A percentile compares a stretch with the other conserved stretches of the same genome.
Conservation (phyloP, 805 yeast species). For the Kockiozyma suomiensis region DNA sequence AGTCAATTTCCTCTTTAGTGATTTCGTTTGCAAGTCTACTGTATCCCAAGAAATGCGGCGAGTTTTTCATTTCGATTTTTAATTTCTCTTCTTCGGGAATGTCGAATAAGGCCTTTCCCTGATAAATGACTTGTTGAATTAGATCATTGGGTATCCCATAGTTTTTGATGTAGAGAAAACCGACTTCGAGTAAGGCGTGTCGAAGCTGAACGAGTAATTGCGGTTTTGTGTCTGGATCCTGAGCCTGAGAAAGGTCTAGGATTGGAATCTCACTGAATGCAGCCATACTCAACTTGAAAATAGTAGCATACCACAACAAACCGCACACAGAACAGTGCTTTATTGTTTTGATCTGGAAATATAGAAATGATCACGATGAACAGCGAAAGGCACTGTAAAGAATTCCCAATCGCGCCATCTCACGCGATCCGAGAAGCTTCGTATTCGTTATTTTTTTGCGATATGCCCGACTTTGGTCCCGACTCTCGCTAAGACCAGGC, state of each 20-base stretch:
- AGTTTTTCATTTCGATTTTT: slow-evolving; percentile 55
- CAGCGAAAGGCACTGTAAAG: no score
- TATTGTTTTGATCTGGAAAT: no score
- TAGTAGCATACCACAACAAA: background rate
- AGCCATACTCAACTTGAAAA: background rate
- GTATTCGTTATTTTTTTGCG: background rate
- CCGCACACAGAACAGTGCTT: no score
- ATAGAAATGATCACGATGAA: no score
- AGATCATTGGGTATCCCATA: slow-evolving; percentile 51
- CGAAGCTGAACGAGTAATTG: slow-evolving; percentile 46
- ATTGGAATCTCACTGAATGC: slow-evolving; percentile 45
- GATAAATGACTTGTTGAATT: slow-evolving; percentile 45
- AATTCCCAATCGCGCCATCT: background rate
- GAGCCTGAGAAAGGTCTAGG: slow-evolving; percentile 50
- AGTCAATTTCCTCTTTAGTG: slow-evolving; percentile 56
- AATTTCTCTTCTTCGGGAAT: slow-evolving; percentile 51
- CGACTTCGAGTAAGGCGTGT: slow-evolving; percentile 57
- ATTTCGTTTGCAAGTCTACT: slow-evolving; percentile 60
- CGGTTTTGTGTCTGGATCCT: slow-evolving; percentile 48
- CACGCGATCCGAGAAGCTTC: slow-evolving; percentile 1
- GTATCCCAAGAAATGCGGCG: slow-evolving; percentile 63
- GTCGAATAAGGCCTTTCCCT: slow-evolving; percentile 50
- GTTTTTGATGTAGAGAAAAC: slow-evolving; percentile 55
- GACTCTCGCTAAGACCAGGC: no score
- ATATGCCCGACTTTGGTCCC: no score